Percentiles rank a stretch among this genome's conserved stretches.
Conservation (phyloP, 148 eudicot species). For the Arbutus unedo region DNA sequence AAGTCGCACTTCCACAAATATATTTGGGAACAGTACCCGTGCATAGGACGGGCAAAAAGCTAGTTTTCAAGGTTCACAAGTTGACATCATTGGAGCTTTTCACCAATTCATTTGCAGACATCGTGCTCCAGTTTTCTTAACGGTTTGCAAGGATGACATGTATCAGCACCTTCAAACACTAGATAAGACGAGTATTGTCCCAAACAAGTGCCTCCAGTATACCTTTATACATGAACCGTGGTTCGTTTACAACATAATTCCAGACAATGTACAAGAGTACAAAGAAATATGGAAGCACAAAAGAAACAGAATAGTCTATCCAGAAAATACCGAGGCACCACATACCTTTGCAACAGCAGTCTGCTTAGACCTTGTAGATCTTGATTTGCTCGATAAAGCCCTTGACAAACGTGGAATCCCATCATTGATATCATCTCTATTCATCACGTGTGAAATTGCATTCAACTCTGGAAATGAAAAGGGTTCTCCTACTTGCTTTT, state of each 20-base stretch:
- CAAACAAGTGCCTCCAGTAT: not conserved
- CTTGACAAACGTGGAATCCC: slow-evolving; percentile 80
- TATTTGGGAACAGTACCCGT: not conserved
- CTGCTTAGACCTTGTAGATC: slow-evolving; percentile 72
- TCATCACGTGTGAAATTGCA: slow-evolving; percentile 26
- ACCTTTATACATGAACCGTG: not conserved
- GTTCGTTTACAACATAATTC: not conserved
- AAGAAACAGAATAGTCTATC: not conserved
- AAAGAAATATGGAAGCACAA: not conserved
- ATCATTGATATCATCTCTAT: slow-evolving; percentile 53
- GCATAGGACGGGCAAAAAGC: not conserved
- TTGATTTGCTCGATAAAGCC: slow-evolving; percentile 61
- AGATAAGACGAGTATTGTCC: not conserved
- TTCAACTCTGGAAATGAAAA: slow-evolving; percentile 59
- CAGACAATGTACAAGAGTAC: not conserved
- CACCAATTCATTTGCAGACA: not conserved
- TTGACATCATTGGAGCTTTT: not conserved
- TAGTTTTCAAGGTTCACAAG: not conserved
- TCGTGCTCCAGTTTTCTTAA: not conserved
- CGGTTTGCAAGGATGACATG: not conserved
- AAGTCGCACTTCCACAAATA: not conserved
- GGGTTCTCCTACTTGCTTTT: slow-evolving; percentile 49
- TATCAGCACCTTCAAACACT: not conserved
- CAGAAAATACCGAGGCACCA: not conserved
- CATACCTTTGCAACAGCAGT: slow-evolving; percentile 84